These are phyloP conservation scores for Suillus sp. DNA, from an alignment of 768 basidiomycete species.

Conservation along the genomic window DNA sequence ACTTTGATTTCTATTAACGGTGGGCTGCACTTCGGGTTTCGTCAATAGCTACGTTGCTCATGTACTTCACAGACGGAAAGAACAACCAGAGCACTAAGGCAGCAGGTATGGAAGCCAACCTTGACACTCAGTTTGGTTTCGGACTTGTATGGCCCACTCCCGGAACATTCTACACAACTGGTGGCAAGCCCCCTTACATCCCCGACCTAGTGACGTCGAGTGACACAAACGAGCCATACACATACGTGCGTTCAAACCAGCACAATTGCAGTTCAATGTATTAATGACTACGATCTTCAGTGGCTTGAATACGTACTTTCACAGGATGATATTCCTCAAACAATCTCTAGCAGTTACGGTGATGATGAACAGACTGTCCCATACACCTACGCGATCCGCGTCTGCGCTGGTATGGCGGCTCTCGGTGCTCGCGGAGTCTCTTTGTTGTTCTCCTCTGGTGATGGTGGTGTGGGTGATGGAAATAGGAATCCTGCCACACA, in stretches of 20 bases:
- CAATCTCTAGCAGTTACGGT: constrained; percentile 73
- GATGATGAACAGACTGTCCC: constrained; percentile 79
- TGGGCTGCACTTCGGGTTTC: constrained; percentile 22
- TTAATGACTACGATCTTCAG: constrained; percentile 29
- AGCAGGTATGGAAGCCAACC: constrained; percentile 51
- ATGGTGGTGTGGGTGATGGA: constrained; percentile 53
- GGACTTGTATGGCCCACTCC: constrained; percentile 67
- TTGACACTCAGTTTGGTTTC: constrained; percentile 54
- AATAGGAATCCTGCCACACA: constrained; percentile 27
- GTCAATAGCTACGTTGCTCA: constrained; percentile 3
- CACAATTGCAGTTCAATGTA: neutral
- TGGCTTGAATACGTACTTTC: constrained; percentile 63
- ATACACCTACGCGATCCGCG: constrained; percentile 52
- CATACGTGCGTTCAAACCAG: constrained; percentile 33
- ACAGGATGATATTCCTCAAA: constrained; percentile 49
- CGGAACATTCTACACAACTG: constrained; percentile 61
- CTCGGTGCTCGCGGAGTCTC: constrained; percentile 72
- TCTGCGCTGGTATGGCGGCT: constrained; percentile 61
- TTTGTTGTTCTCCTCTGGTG: constrained; percentile 65
- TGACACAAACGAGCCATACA: constrained; percentile 53
- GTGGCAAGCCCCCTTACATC: constrained; percentile 58
- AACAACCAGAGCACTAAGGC: constrained; percentile 57
- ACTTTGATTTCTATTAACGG: constrained; percentile 58
- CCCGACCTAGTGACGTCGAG: constrained; percentile 45
- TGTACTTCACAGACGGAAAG: constrained; percentile 47